Conservation (phyloP, 768 basidiomycete species). For the Paxillus rubicundulus region DNA sequence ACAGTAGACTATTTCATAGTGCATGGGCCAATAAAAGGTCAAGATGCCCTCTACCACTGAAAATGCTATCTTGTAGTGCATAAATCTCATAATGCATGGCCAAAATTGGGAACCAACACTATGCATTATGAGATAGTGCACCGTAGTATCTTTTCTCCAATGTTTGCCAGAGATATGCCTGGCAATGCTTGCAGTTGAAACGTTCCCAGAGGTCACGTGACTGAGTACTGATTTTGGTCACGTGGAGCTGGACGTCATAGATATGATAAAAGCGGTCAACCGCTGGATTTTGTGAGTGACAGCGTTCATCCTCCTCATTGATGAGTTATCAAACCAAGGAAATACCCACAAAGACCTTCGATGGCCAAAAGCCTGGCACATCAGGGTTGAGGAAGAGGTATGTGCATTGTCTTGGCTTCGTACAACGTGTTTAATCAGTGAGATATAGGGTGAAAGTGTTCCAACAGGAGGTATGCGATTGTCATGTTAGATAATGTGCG, state of each 20-base stretch:
- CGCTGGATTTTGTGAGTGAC: background rate
- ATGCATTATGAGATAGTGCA: too few species aligned
- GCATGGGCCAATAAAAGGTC: too few species aligned
- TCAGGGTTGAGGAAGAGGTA: conserved; percentile 96
- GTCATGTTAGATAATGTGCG: conserved; percentile 9
- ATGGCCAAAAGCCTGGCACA: conserved; percentile 96
- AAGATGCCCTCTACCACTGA: too few species aligned
- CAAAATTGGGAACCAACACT: too few species aligned
- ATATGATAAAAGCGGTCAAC: conserved; percentile 16
- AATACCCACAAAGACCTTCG: conserved; percentile 80
- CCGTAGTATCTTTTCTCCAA: too few species aligned
- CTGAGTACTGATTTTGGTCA: conserved; percentile 15
- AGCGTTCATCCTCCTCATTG: conserved; percentile 9
- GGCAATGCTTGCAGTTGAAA: too few species aligned
- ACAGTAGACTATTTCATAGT: too few species aligned
- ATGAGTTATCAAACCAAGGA: conserved; percentile 57
- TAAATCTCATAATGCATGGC: too few species aligned
- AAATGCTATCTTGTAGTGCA: too few species aligned
- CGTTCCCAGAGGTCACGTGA: too few species aligned
- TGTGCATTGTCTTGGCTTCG: conserved; percentile 2
- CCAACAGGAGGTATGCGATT: conserved; percentile 78
- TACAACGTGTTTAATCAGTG: conserved; percentile 22
- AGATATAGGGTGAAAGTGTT: conserved; percentile 87
- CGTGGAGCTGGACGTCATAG: conserved; percentile 17
- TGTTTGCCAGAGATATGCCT: too few species aligned